Conservation (phyloP, 2,329 filamentous ascomycete genomes). For the Rhynchosporium agropyri region DNA sequence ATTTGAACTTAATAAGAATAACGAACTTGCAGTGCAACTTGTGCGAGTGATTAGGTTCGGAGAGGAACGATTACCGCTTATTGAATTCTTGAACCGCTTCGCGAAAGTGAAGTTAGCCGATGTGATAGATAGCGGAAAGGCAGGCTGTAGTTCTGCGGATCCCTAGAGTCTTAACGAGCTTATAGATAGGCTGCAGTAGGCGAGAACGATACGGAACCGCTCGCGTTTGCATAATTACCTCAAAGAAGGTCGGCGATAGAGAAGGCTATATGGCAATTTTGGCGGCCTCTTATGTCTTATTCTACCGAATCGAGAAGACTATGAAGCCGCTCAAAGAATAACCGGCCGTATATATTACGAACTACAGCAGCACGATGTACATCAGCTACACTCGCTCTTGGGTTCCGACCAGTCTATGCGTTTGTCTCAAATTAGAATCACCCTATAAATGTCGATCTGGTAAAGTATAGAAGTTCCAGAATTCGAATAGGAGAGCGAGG, state of each 20-base stretch:
- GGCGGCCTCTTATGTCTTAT: slow-evolving; percentile 22
- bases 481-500: slow-evolving; percentile 19
- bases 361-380: slow-evolving; percentile 13
- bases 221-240: slow-evolving; percentile 19
- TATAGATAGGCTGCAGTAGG: slow-evolving; percentile 17
- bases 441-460: slow-evolving; percentile 20
- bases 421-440: slow-evolving; percentile 17
- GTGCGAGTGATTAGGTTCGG: slow-evolving; percentile 16
- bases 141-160: slow-evolving; percentile 14
- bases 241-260: slow-evolving; percentile 22
- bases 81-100: slow-evolving; percentile 19
- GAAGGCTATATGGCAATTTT: slow-evolving; percentile 19
- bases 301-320: slow-evolving; percentile 17
- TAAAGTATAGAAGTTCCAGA: slow-evolving; percentile 16
- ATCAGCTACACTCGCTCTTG: slow-evolving; percentile 18
- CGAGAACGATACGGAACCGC: slow-evolving; percentile 14
- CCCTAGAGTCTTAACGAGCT: slow-evolving; percentile 17
- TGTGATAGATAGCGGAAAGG: slow-evolving; percentile 20
- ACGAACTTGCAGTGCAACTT: slow-evolving; percentile 14
- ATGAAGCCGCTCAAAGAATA: slow-evolving; percentile 10
- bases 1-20: slow-evolving; percentile 18
- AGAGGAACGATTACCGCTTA: slow-evolving; percentile 18
- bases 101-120: slow-evolving; percentile 18
- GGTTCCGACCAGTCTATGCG: slow-evolving; percentile 18
- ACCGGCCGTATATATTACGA: slow-evolving; percentile 20